Evolutionary conservation across 495 filamentous ascomycete species (phyloP).

Genomic region (Aspergillus diversus): DNA sequence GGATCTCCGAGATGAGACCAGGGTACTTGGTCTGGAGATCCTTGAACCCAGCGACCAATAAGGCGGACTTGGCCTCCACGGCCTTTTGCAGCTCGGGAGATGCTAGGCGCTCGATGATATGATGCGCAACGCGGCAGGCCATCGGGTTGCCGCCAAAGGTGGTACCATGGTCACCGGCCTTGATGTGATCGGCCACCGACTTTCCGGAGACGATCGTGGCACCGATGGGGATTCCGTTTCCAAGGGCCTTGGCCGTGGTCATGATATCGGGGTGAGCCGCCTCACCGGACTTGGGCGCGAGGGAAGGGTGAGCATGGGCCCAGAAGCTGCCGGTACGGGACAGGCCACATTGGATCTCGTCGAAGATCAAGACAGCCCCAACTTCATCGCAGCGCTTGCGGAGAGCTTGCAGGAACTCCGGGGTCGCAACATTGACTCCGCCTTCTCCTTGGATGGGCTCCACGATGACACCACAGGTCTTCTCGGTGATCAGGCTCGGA

Average conservation of each 20-base stretch:
- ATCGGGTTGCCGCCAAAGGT: constrained; percentile 97
- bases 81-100: constrained; percentile 63
- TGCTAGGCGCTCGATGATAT: constrained; percentile 76
- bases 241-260: constrained; percentile 92
- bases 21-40: constrained; percentile 69
- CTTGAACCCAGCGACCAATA: constrained; percentile 68
- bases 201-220: constrained; percentile 80
- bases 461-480: constrained; percentile 92
- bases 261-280: constrained; percentile 92
- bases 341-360: constrained; percentile 96
- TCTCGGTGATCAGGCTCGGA: constrained; percentile 71
- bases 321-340: constrained; percentile 84
- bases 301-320: constrained; percentile 76
- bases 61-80: constrained; percentile 65
- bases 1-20: constrained; percentile 70
- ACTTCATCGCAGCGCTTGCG: constrained; percentile 82
- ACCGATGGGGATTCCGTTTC: constrained; percentile 94
- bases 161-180: constrained; percentile 92
- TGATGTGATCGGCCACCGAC: constrained; percentile 78
- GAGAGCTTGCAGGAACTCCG: constrained; percentile 78
- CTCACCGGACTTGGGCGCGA: constrained; percentile 42
- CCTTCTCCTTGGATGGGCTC: constrained; percentile 99
- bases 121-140: constrained; percentile 78
- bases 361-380: constrained; percentile 86
- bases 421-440: constrained; percentile 80